phyloP scores from a whole-genome alignment of 805 yeast genomes.

The Starmerella bacillaris region DNA sequence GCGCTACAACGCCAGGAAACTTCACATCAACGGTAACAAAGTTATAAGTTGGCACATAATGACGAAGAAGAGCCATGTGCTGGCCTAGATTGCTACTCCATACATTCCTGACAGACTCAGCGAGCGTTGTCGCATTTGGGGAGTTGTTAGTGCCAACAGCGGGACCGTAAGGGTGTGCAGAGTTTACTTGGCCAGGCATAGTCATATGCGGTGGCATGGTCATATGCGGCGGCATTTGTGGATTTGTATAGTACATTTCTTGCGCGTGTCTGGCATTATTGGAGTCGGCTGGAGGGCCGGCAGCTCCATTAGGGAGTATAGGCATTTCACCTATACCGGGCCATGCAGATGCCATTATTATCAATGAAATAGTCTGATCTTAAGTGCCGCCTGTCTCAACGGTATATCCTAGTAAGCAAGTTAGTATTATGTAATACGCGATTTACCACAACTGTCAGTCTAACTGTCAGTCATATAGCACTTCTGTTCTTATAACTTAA shows the following conservation, averaged over 20 bases:
- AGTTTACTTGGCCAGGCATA: slow-evolving; percentile 2
- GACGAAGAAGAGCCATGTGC: slow-evolving; percentile 26
- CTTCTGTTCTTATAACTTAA: too few species aligned
- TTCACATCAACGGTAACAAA: slow-evolving; percentile 55
- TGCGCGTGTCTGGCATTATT: background rate
- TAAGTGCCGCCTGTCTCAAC: too few species aligned
- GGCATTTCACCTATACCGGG: slow-evolving; percentile 12
- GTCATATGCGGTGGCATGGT: slow-evolving; percentile 9
- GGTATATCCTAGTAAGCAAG: too few species aligned
- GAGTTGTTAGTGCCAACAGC: background rate
- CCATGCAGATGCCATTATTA: too few species aligned
- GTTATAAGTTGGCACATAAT: slow-evolving; percentile 24
- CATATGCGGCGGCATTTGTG: slow-evolving; percentile 10
- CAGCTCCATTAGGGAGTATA: too few species aligned
- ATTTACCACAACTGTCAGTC: too few species aligned
- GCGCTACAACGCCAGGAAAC: slow-evolving; percentile 87
- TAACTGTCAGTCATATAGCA: too few species aligned
- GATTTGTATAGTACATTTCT: slow-evolving; percentile 5
- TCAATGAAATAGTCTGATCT: too few species aligned
- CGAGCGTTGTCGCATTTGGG: slow-evolving; percentile 2
- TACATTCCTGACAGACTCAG: slow-evolving; percentile 21
- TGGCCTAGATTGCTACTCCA: slow-evolving; percentile 28
- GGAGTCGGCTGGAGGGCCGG: background rate
- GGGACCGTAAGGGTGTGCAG: background rate
- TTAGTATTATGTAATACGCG: too few species aligned